Conservation (phyloP, 345 rosid species). For the Euphorbia tirucalli region DNA sequence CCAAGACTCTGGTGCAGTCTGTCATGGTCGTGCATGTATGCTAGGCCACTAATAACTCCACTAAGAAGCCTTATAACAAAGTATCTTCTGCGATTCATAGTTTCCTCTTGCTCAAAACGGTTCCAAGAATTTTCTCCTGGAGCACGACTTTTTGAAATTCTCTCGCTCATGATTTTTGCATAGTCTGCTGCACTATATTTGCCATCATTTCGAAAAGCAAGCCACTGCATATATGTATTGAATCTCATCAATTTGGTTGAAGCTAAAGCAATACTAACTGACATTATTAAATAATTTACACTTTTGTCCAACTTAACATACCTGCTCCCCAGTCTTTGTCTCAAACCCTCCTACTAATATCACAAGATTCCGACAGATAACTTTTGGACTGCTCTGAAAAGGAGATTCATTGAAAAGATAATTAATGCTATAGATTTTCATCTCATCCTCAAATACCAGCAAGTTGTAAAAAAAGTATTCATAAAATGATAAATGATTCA, state of each 20-base stretch:
- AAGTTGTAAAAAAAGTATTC: conserved; percentile 3
- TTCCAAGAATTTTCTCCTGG: conserved; percentile 54
- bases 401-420: background rate
- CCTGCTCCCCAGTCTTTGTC: conserved; percentile 91
- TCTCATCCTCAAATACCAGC: background rate
- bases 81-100: conserved; percentile 49
- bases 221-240: conserved; percentile 62
- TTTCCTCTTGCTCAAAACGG: conserved; percentile 50
- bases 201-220: conserved; percentile 82
- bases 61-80: conserved; percentile 61
- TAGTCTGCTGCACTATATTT: conserved; percentile 86
- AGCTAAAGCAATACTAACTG: conserved; percentile 5
- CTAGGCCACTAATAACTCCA: conserved; percentile 80
- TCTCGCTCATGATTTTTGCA: conserved; percentile 61
- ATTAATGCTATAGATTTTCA: background rate
- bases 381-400: conserved; percentile 59
- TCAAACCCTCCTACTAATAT: conserved; percentile 87
- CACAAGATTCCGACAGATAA: conserved; percentile 57
- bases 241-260: conserved; percentile 19
- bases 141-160: conserved; percentile 41
- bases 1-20: conserved; percentile 98
- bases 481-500: background rate
- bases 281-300: conserved; percentile 9
- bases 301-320: conserved; percentile 28
- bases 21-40: conserved; percentile 77